Percentiles rank a stretch among this genome's conserved stretches.
These are phyloP conservation scores for Anthracocystis setariae DNA, from an alignment of 1,284 basidiomycete genomes.

Conservation along the genomic window DNA sequence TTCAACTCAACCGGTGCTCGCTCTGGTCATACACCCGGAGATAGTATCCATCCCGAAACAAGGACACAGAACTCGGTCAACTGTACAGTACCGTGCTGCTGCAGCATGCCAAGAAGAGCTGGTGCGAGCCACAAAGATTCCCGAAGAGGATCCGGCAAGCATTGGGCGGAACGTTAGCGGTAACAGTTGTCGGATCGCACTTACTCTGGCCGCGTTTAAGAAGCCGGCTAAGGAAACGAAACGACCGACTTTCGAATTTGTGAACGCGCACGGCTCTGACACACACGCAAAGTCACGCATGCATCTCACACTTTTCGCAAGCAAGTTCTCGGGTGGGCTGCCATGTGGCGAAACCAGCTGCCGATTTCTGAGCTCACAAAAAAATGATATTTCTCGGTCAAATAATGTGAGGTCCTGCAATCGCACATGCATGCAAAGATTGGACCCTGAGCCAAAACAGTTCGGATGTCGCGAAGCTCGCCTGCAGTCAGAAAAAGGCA, in stretches of 20 bases:
- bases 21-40: slow-evolving; percentile 1
- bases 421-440: background rate
- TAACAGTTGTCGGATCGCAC: background rate
- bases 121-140: background rate
- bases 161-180: background rate
- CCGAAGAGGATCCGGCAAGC: background rate
- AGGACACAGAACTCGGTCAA: no score
- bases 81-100: no score
- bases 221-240: background rate
- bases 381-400: background rate
- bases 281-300: background rate
- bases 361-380: no score
- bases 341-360: no score
- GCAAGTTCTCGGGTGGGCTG: no score
- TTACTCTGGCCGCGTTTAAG: background rate
- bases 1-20: slow-evolving; percentile 6
- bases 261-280: background rate
- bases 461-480: slow-evolving; percentile 1
- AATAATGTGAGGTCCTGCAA: background rate
- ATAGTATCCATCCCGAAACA: background rate
- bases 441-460: slow-evolving; percentile 5
- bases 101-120: no score
- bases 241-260: slow-evolving; percentile 1
- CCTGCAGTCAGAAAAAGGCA: no score
- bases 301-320: no score